These are phyloP conservation scores for Podospora pseudocomata DNA, from an alignment of 495 filamentous ascomycete species.

Conservation along the genomic window DNA sequence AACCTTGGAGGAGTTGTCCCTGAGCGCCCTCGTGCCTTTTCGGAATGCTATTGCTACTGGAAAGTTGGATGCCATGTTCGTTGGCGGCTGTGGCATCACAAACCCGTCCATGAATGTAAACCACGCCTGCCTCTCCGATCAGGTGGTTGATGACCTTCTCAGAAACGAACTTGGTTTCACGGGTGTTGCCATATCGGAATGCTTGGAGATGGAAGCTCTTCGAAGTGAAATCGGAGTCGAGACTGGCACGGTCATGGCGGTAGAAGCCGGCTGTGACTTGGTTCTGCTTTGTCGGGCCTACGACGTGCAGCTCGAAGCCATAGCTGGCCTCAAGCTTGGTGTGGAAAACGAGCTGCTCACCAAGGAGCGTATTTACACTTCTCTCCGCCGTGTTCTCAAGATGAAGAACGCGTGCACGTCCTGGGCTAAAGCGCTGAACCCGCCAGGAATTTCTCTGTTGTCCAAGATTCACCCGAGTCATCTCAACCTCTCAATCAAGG, in stretches of 20 bases:
- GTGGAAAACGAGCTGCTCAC: slow-evolving; percentile 81
- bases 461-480: slow-evolving; percentile 78
- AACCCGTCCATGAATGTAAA: slow-evolving; percentile 85
- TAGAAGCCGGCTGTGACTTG: slow-evolving; percentile 86
- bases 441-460: slow-evolving; percentile 65
- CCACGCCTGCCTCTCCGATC: slow-evolving; percentile 87
- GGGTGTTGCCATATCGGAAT: slow-evolving; percentile 90
- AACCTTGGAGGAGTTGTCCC: slow-evolving; percentile 78
- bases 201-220: slow-evolving; percentile 90
- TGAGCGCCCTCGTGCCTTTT: slow-evolving; percentile 81
- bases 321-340: slow-evolving; percentile 77
- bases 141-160: slow-evolving; percentile 81
- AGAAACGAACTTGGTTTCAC: slow-evolving; percentile 79
- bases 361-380: slow-evolving; percentile 68
- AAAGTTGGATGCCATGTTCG: slow-evolving; percentile 81
- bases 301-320: slow-evolving; percentile 79
- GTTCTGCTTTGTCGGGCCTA: slow-evolving; percentile 82
- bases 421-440: slow-evolving; percentile 80
- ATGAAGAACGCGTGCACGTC: slow-evolving; percentile 75
- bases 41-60: slow-evolving; percentile 79
- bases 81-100: slow-evolving; percentile 82
- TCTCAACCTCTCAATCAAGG: slow-evolving; percentile 69
- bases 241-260: slow-evolving; percentile 88
- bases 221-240: slow-evolving; percentile 90
- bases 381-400: slow-evolving; percentile 65